These are phyloP conservation scores for Cladobotryum protrusum DNA, from an alignment of 2,329 filamentous ascomycete species.

Conservation along the genomic window DNA sequence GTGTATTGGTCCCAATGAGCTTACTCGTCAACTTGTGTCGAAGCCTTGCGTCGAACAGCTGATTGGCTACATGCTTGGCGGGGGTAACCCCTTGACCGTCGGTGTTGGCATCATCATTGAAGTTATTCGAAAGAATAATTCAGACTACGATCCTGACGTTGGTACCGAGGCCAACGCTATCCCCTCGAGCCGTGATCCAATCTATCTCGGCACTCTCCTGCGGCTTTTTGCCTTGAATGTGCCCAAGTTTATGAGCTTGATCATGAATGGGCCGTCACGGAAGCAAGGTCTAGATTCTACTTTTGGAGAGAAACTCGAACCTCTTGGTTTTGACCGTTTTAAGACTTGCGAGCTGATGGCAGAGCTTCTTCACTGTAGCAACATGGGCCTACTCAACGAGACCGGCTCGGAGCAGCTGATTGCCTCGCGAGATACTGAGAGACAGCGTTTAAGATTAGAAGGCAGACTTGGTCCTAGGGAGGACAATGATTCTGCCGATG, in stretches of 20 bases:
- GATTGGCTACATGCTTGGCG: conserved; percentile 86
- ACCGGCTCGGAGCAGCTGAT: conserved; percentile 84
- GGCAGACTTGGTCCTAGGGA: conserved; percentile 55
- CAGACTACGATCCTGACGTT: conserved; percentile 93
- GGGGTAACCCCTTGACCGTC: conserved; percentile 90
- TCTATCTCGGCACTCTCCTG: conserved; percentile 87
- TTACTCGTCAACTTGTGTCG: conserved; percentile 91
- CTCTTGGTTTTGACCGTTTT: conserved; percentile 93
- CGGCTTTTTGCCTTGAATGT: conserved; percentile 86
- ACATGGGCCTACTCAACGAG: conserved; percentile 95
- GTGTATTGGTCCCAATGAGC: conserved; percentile 96
- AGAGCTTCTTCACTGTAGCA: conserved; percentile 93
- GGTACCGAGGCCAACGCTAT: conserved; percentile 71
- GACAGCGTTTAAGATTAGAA: conserved; percentile 70
- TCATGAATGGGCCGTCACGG: conserved; percentile 69
- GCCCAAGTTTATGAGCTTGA: conserved; percentile 86
- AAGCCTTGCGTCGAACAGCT: conserved; percentile 74
- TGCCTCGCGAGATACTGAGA: conserved; percentile 68
- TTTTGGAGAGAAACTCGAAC: conserved; percentile 86
- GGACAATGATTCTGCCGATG: conserved; percentile 45
- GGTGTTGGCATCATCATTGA: conserved; percentile 97
- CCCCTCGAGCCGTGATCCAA: conserved; percentile 83
- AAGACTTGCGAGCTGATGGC: conserved; percentile 99
- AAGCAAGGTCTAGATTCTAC: conserved; percentile 75
- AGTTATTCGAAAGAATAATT: conserved; percentile 98